These are phyloP conservation scores for Arabidopsis thaliana DNA, from an alignment of 345 rosid genomes.

Conservation along the genomic window DNA sequence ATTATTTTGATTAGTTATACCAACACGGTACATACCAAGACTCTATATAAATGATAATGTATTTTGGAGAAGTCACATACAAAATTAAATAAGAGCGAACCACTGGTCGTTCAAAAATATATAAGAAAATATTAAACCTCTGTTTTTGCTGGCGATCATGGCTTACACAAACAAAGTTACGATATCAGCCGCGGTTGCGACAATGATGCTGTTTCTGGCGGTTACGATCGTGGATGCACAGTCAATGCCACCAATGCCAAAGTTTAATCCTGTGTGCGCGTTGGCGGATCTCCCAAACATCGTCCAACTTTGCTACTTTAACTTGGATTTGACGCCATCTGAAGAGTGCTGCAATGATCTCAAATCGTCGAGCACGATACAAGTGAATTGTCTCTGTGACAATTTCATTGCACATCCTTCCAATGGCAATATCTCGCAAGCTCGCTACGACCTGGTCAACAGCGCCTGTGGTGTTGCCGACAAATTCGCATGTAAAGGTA, in stretches of 20 bases:
- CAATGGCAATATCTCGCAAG: neutral
- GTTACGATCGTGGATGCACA: slow-evolving; percentile 22
- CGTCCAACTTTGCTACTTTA: slow-evolving; percentile 14
- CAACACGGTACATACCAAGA: neutral
- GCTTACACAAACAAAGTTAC: slow-evolving; percentile 22
- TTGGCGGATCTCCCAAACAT: neutral
- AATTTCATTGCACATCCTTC: slow-evolving; percentile 7
- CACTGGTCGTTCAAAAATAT: neutral
- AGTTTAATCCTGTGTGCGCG: slow-evolving; percentile 21
- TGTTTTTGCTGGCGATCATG: slow-evolving; percentile 30
- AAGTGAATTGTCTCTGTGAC: slow-evolving; percentile 40
- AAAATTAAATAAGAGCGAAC: neutral
- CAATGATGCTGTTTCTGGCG: slow-evolving; percentile 17
- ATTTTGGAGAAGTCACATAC: slow-evolving; percentile 20
- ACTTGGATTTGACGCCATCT: neutral
- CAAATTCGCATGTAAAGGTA: slow-evolving; percentile 38
- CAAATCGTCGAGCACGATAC: neutral
- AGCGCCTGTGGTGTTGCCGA: neutral
- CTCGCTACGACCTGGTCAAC: slow-evolving; percentile 1
- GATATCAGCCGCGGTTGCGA: slow-evolving; percentile 19
- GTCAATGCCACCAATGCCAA: slow-evolving; percentile 32
- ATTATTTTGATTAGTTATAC: neutral
- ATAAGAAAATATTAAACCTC: neutral
- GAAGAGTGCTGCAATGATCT: slow-evolving; percentile 32
- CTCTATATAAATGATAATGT: slow-evolving; percentile 22